Conservation (phyloP, 768 basidiomycete genomes). For the Podaxis sp. region DNA sequence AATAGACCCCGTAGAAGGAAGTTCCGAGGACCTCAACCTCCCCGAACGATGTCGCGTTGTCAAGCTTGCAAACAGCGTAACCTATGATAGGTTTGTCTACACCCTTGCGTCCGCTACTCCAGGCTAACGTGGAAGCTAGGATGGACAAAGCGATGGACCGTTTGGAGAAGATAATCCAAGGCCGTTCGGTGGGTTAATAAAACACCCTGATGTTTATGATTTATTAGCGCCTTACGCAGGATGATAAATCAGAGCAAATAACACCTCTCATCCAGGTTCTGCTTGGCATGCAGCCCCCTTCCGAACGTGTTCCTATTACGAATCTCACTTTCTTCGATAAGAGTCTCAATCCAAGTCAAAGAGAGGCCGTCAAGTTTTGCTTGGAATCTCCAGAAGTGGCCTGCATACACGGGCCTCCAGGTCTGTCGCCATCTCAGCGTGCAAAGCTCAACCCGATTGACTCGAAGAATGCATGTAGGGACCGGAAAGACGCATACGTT, state of each 20-base stretch:
- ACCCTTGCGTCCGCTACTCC: background rate
- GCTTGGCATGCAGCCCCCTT: conserved; percentile 59
- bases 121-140: conserved; percentile 34
- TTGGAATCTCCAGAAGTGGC: conserved; percentile 80
- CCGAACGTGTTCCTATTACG: conserved; percentile 33
- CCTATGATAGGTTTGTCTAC: conserved; percentile 70
- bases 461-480: conserved; percentile 37
- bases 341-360: conserved; percentile 80
- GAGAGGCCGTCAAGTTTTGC: conserved; percentile 80
- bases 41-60: conserved; percentile 84
- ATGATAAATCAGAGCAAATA: conserved; percentile 42
- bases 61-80: conserved; percentile 91
- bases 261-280: conserved; percentile 66
- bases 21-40: conserved; percentile 67
- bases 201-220: background rate
- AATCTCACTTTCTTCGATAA: conserved; percentile 70
- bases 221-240: conserved; percentile 25
- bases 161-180: conserved; percentile 41
- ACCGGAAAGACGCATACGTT: conserved; percentile 97
- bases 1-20: conserved; percentile 60
- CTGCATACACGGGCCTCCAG: conserved; percentile 97
- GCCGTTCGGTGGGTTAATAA: conserved; percentile 19
- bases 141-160: conserved; percentile 85
- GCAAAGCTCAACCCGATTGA: background rate
- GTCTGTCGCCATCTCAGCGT: conserved; percentile 30